Base-by-base conservation (phyloP, 83 land plant species). In the Picea mariana region DNA sequence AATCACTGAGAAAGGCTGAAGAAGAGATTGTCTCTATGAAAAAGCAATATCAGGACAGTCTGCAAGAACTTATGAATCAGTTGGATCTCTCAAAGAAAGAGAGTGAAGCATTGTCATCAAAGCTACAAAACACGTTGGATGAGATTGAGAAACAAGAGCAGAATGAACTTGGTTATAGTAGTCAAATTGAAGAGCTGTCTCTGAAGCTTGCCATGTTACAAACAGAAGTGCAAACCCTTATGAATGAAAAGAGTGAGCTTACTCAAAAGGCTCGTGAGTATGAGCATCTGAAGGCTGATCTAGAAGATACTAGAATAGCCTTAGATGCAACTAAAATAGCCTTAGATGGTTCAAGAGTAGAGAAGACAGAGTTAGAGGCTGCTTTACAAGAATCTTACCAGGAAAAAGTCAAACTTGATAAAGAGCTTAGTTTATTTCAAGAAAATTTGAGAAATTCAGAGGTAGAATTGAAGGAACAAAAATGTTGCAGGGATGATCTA, bases 101-200 rank as follows among this genome's bases (percentile, higher is more conserved):
- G 75, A 47, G 84, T 44, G 85, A 89, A 34, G 40, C 83, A 61
- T 79, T 89, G 69, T 23, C 55, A 38, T 11, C 61, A 18, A 88
- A 93, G 73, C 63, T 89, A 52, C 79, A 84, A 13, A 64, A 83
- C 9, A 85, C 75, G 13, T 67, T 78, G 60, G 69, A 78, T 67
- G 88, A 90, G 81, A 84, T 88, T 60, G 85, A 90, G 79, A 67
- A 82, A 58, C 83, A 81, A 15, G 82, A 82, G 76, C 81, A 78
- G 69, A 80, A 42, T 65, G 87, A 61, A 18, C 85, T 85, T 21
- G 83, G 26, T 31, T 24, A 77, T 26, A 31, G 17, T n/a, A 77
- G 40, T 59, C 81, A 79, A 42, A 77, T 69, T 44, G 49, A 34
- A 69, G 77, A 55, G 60, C 27, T 79, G 79, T 85, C 44, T 75